Base-by-base conservation (phyloP, 139 green algal genomes). In the Tetraselmis chui region DNA sequence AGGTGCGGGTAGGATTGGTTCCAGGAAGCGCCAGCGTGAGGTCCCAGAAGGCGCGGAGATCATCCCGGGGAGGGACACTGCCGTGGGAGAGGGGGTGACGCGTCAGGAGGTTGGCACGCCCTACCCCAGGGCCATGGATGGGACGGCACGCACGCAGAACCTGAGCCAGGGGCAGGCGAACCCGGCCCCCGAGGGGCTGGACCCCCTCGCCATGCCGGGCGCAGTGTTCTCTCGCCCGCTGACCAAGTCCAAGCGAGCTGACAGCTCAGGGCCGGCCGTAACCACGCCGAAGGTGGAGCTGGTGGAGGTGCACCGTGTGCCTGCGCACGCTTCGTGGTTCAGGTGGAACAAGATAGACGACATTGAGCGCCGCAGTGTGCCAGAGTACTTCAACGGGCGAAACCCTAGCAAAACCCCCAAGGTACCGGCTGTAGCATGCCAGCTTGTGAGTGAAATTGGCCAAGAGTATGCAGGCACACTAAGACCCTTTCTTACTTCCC, bases 261-360 rank as follows among this genome's bases (percentile, higher is more conserved):
- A n/a, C n/a, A n/a, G n/a, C n/a, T n/a, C n/a, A n/a, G n/a, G n/a
- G n/a, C n/a, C n/a, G n/a, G n/a, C n/a, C n/a, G n/a, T n/a, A n/a
- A n/a, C n/a, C n/a, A n/a, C n/a, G n/a, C n/a, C n/a, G n/a, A n/a
- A n/a, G n/a, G n/a, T n/a, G n/a, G 59, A 26, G 28, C n/a, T 76
- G 1, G 23, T 67, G 78, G 84, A 90, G 81, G 75, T 90, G 28
- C 88, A 94, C 82, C 76, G 82, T 2, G 87, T 96, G 28, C 92
- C 92, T 2, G 85, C 80, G 28, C 85, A 91, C 74, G 86, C 91
- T 1, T 81, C 85, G 1, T 97, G 94, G 94, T 97, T 97, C 86
- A 27, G 80, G 77, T 96, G 91, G 86, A 76, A 90, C 28, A 32
- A 1, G 0, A 84, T 96, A 18, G 84, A 94, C 83, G 80, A 87